Conservation (phyloP, 805 yeast genomes). For the Saturnispora halmiae region DNA sequence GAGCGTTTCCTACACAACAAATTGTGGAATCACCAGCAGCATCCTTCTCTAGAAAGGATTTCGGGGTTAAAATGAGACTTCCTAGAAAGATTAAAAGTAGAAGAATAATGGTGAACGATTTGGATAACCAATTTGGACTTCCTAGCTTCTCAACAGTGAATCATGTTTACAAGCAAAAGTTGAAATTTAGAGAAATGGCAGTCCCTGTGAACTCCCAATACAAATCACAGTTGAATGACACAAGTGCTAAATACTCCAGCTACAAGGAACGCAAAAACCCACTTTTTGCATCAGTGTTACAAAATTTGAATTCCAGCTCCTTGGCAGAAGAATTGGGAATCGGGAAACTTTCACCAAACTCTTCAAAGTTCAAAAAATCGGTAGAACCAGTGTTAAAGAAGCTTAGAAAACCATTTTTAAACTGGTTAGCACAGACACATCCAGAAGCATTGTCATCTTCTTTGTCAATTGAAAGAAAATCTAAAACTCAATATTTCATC, state of each 20-base stretch:
- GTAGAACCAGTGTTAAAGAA: constrained; percentile 35
- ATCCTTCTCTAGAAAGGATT: constrained; percentile 57
- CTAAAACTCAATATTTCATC: constrained; percentile 8
- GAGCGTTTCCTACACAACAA: constrained; percentile 57
- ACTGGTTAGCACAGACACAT: constrained; percentile 44
- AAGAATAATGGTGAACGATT: constrained; percentile 52
- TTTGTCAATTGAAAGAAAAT: constrained; percentile 25
- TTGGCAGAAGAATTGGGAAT: constrained; percentile 21
- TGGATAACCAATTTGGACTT: constrained; percentile 58
- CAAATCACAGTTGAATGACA: constrained; percentile 6
- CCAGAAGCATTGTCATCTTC: constrained; percentile 33
- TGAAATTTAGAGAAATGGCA: constrained; percentile 62
- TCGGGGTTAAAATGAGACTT: constrained; percentile 64
- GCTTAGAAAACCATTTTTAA: constrained; percentile 43
- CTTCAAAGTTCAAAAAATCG: constrained; percentile 15
- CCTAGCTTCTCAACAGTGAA: constrained; percentile 62
- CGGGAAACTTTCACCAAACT: constrained; percentile 18
- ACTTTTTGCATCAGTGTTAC: constrained; percentile 29
- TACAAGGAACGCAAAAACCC: constrained; percentile 26
- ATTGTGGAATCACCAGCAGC: constrained; percentile 60
- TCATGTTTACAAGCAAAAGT: constrained; percentile 50
- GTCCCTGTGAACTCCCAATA: constrained; percentile 33
- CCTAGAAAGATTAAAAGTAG: constrained; percentile 54
- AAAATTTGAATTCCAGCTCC: constrained; percentile 22
- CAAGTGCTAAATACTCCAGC: not conserved